These are phyloP conservation scores for Salix dunnii DNA, from an alignment of 345 rosid species.

Conservation along the genomic window DNA sequence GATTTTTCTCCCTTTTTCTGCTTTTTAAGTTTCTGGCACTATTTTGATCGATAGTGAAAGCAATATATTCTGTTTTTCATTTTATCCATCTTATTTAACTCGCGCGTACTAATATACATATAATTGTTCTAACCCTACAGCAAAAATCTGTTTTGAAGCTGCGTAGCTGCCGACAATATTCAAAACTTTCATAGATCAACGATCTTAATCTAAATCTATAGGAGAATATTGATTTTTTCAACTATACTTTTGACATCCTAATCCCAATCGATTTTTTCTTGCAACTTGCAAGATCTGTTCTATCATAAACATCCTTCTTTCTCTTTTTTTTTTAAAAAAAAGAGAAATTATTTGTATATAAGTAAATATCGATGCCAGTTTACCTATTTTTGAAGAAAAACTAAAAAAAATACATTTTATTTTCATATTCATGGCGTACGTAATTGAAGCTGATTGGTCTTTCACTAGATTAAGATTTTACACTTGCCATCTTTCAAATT, in stretches of 20 bases:
- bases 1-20: background rate
- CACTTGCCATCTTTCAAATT: background rate
- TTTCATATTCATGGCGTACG: background rate
- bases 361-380: too few relatives aligned
- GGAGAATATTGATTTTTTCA: background rate
- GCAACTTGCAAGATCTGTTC: too few relatives aligned
- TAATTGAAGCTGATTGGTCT: background rate
- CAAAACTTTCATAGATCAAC: background rate
- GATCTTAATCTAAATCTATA: background rate
- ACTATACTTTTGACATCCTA: too few relatives aligned
- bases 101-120: background rate
- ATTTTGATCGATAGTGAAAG: background rate
- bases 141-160: too few relatives aligned
- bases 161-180: too few relatives aligned
- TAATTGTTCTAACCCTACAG: background rate
- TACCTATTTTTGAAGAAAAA: background rate
- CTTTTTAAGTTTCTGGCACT: background rate
- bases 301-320: too few relatives aligned
- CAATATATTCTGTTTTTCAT: slow-evolving; percentile 7
- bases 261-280: too few relatives aligned
- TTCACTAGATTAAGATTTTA: background rate
- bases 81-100: background rate
- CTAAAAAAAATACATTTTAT: background rate
- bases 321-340: too few relatives aligned
- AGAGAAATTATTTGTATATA: too few relatives aligned